Base-by-base conservation (phyloP, 2,329 filamentous ascomycete species). In the Hortaea sp. region DNA sequence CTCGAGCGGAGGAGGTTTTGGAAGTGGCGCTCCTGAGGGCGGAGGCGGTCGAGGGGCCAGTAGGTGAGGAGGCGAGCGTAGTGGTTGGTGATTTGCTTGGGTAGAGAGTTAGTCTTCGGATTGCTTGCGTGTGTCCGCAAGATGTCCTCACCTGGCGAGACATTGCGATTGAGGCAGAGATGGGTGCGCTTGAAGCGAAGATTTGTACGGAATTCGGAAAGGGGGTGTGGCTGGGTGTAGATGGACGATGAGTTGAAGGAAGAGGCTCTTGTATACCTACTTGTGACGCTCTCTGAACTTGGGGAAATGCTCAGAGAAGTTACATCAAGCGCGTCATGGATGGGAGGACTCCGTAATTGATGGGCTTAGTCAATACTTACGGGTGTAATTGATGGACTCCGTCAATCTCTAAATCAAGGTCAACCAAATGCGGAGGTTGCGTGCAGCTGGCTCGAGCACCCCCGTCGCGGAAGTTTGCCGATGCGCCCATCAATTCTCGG, bases 31-130 rank as follows among this genome's bases (percentile, higher is more conserved):
- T 68, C 65, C 51, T 66, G 68, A 10, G 73, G 73, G 28, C 73
- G 72, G 34, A 76, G 67, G 35, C 61, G 56, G 59, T 76, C 73
- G 49, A 64, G 63, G 28, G 73, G 73, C 73, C 73, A 76, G 57
- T 66, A 66, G 47, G 62, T 50, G 45, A 73, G 61, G 54, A 74
- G 66, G 57, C 73, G 71, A 9, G 67, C 60, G 63, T 75, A 76
- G 60, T 75, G 71, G 48, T 68, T 67, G 55, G 63, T 55, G 54
- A 71, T 63, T 50, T 56, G 50, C 57, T 60, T 44, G 7, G 7
- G 20, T 13, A 32, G 10, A 31, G 30, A 5, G 34, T 30, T 7
- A 10, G 20, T 35, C 29, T 32, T 29, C 39, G 31, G 30, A 30
- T 44, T n/a, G 34, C 20, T 44, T 10, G 37, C 20, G 2, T 9